phyloP scores from a whole-genome alignment of 2,329 filamentous ascomycete species.

The Fusarium penzigii region DNA sequence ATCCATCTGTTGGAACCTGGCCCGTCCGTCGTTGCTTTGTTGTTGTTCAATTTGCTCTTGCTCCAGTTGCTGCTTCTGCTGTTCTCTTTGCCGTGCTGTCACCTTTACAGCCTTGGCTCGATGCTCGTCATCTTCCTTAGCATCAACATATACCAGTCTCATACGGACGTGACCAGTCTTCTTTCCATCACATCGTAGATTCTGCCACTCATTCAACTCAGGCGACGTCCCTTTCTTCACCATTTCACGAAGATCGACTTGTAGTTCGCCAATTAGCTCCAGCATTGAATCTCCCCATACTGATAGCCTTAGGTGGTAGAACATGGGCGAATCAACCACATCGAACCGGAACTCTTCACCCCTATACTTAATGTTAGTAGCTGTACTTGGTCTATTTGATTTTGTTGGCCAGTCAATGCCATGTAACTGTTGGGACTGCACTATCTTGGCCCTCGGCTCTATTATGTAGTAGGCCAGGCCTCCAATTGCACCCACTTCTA shows the following conservation, averaged over 20 bases:
- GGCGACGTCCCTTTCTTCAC: slow-evolving; percentile 20
- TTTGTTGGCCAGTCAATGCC: neutral
- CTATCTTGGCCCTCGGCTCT: neutral
- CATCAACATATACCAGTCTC: slow-evolving; percentile 20
- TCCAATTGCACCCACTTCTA: slow-evolving; percentile 4
- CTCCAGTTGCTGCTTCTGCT: slow-evolving; percentile 16
- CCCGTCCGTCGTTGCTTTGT: slow-evolving; percentile 20
- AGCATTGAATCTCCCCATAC: slow-evolving; percentile 29
- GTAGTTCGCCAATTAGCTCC: slow-evolving; percentile 26
- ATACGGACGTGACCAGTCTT: slow-evolving; percentile 21
- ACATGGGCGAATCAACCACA: slow-evolving; percentile 29
- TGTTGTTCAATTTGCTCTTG: slow-evolving; percentile 1
- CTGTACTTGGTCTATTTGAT: slow-evolving; percentile 6
- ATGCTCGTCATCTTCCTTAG: slow-evolving; percentile 20
- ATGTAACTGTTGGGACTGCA: slow-evolving; percentile 3
- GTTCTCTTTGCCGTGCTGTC: slow-evolving; percentile 16
- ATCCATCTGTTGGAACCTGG: slow-evolving; percentile 26
- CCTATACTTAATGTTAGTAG: slow-evolving; percentile 22
- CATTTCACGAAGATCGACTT: slow-evolving; percentile 26
- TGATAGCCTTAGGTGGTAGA: slow-evolving; percentile 26
- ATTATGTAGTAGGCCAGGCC: no score
- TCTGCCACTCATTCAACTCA: slow-evolving; percentile 24
- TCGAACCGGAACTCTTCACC: slow-evolving; percentile 29
- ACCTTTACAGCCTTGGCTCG: slow-evolving; percentile 19
- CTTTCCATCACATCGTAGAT: slow-evolving; percentile 17